These are phyloP conservation scores for Pseudocercospora macadamiae DNA, from an alignment of 2,329 filamentous ascomycete genomes.

Conservation along the genomic window DNA sequence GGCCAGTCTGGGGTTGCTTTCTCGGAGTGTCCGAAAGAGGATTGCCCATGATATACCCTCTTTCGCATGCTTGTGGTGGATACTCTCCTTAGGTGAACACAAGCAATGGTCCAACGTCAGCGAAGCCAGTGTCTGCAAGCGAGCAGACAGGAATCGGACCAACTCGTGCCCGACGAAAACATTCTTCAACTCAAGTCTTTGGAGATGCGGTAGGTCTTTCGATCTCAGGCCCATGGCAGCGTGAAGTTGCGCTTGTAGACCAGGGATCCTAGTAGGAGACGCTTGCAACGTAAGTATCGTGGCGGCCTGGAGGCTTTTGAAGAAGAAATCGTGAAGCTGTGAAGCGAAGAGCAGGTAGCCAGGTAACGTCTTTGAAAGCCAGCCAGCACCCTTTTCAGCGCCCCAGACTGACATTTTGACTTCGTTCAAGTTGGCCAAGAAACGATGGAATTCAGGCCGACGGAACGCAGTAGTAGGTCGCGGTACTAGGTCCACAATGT, in stretches of 20 bases:
- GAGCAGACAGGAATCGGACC: background rate
- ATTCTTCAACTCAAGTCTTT: conserved; percentile 5
- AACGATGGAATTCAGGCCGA: background rate
- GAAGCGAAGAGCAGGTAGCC: conserved; percentile 9
- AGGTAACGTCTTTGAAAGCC: conserved; percentile 6
- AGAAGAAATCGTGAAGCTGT: conserved; percentile 11
- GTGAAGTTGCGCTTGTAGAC: background rate
- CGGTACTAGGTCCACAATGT: conserved; percentile 3
- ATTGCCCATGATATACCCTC: background rate
- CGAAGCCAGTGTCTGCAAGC: background rate
- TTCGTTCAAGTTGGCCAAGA: background rate
- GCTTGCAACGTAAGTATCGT: background rate
- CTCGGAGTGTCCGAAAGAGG: background rate
- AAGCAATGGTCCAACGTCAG: background rate
- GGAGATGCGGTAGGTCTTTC: conserved; percentile 3
- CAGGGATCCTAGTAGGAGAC: background rate
- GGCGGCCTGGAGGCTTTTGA: background rate
- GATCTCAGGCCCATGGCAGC: background rate
- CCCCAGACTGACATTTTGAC: conserved; percentile 13
- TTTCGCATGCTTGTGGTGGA: background rate
- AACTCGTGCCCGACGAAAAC: conserved; percentile 11
- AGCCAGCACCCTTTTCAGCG: conserved; percentile 8
- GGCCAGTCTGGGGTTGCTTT: background rate
- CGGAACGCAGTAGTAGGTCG: conserved; percentile 4
- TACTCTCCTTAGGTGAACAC: conserved; percentile 1